Evolutionary conservation across 352 stramenopile genomes (phyloP).

Genomic region (Globisporangium iwayamae): DNA sequence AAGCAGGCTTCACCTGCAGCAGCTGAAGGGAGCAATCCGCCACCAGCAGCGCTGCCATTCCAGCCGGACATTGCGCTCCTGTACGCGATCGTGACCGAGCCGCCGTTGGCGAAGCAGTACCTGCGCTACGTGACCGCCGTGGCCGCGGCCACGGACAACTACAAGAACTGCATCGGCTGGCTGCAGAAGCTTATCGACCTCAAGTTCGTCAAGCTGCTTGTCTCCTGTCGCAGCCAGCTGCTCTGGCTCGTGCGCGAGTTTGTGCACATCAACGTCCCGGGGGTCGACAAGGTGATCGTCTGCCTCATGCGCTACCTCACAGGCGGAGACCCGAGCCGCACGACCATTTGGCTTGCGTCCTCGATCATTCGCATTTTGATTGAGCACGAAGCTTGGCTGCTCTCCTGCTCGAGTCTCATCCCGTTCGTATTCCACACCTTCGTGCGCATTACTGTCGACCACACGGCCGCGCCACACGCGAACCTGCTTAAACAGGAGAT

Average conservation of each 20-base stretch:
- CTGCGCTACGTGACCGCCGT: constrained; percentile 68
- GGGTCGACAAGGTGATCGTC: constrained; percentile 74
- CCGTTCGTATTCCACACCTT: constrained; percentile 84
- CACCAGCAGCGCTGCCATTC: constrained; percentile 42
- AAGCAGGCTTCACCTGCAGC: constrained; percentile 43
- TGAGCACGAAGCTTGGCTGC: constrained; percentile 74
- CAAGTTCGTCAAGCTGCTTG: constrained; percentile 79
- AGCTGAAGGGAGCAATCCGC: background rate
- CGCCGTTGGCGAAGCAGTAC: constrained; percentile 66
- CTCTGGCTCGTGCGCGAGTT: constrained; percentile 79
- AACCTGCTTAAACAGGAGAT: constrained; percentile 75
- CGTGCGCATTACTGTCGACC: constrained; percentile 64
- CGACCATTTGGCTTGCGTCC: constrained; percentile 72
- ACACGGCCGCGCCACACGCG: constrained; percentile 45
- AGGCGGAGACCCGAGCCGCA: constrained; percentile 62
- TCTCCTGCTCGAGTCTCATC: constrained; percentile 69
- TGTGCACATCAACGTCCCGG: constrained; percentile 65
- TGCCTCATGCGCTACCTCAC: constrained; percentile 71
- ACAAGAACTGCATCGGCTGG: constrained; percentile 73
- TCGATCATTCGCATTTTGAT: constrained; percentile 76
- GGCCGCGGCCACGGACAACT: constrained; percentile 44
- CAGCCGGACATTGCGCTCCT: constrained; percentile 77
- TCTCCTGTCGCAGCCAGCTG: constrained; percentile 69
- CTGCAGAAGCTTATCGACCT: constrained; percentile 81
- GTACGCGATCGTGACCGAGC: constrained; percentile 76